Conservation (phyloP, 257 asterid genomes). For the Nyctanthes arbortristis region DNA sequence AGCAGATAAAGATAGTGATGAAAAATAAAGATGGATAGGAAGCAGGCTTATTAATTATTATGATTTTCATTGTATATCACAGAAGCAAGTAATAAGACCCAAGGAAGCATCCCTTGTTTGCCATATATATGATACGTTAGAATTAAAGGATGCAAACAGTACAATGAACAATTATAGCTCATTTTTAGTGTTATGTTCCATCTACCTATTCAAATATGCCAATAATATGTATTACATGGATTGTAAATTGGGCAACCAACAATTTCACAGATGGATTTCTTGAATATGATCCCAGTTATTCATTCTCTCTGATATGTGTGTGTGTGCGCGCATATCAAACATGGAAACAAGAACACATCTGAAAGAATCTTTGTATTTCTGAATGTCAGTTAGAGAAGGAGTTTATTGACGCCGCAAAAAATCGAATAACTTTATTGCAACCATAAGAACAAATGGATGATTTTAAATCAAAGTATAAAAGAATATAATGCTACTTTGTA, state of each 20-base stretch:
- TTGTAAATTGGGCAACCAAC: no score
- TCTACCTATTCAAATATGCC: no score
- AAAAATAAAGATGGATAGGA: conserved; percentile 24
- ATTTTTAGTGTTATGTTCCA: no score
- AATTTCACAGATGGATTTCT: no score
- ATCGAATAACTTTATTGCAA: conserved; percentile 38
- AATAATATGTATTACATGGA: no score
- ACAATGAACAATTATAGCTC: no score
- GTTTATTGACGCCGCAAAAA: not conserved
- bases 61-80: no score
- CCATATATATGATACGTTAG: no score
- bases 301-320: not conserved
- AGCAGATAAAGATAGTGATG: conserved; percentile 38
- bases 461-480: conserved; percentile 48
- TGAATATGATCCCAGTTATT: not conserved
- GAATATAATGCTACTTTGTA: conserved; percentile 40
- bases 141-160: no score
- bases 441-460: conserved; percentile 35
- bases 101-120: no score
- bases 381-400: not conserved
- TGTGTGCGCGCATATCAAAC: not conserved
- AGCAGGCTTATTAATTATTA: not conserved
- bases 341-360: not conserved
- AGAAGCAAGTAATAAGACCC: no score
- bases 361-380: not conserved